Conservation (phyloP, 2,329 filamentous ascomycete genomes). For the Paramyrothecium sp. region DNA sequence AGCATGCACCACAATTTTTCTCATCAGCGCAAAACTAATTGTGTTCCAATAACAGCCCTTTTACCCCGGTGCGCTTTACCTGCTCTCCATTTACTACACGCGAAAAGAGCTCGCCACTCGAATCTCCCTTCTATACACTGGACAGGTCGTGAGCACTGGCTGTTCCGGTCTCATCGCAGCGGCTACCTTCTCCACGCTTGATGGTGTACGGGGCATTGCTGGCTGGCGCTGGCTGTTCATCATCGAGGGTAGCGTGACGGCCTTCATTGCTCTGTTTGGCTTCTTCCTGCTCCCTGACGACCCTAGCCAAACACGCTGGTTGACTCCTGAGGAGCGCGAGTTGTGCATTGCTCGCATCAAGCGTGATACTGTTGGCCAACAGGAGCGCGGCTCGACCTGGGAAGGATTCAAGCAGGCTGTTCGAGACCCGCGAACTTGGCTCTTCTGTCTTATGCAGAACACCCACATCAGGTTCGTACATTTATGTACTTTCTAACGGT, state of each 20-base stretch:
- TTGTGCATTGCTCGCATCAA: conserved; percentile 47
- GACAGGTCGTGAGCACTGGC: conserved; percentile 64
- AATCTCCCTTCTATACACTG: conserved; percentile 58
- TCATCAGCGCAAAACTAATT: too few relatives aligned
- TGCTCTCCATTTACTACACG: conserved; percentile 31
- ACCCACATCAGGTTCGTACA: conserved; percentile 41
- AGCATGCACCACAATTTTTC: conserved; percentile 5
- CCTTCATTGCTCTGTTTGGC: conserved; percentile 23
- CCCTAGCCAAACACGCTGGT: conserved; percentile 40
- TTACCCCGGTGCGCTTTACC: conserved; percentile 35
- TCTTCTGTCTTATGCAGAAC: conserved; percentile 55
- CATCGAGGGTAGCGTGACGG: conserved; percentile 55
- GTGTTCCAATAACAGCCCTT: conserved; percentile 20
- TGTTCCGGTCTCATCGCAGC: conserved; percentile 63
- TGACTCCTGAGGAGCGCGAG: conserved; percentile 45
- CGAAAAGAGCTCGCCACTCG: conserved; percentile 55
- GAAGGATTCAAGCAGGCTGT: conserved; percentile 48
- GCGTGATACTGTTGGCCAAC: conserved; percentile 44
- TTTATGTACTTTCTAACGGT: too few relatives aligned
- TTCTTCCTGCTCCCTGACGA: conserved; percentile 32
- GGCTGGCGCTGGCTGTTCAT: conserved; percentile 57
- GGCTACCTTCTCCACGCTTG: conserved; percentile 50
- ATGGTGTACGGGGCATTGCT: conserved; percentile 46
- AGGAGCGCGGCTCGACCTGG: conserved; percentile 35
- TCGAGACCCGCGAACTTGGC: conserved; percentile 48